Base-by-base conservation (phyloP, 2,329 filamentous ascomycete species). In the Biscogniauxia marginata region DNA sequence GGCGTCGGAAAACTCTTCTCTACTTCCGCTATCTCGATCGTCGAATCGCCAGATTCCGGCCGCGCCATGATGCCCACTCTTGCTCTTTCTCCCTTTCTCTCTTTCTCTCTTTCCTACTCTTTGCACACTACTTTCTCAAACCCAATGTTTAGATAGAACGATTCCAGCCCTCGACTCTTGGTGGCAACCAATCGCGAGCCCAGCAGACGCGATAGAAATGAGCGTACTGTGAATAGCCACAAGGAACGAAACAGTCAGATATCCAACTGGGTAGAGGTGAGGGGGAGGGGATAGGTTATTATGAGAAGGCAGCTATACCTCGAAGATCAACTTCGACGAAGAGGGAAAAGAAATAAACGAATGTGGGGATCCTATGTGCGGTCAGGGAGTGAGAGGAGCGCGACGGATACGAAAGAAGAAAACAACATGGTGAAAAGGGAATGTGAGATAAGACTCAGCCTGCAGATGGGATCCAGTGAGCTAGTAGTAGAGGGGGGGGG, bases 281-380 rank as follows among this genome's bases (percentile, higher is more conserved):
- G 30, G 44, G 43, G 21, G 47, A 24, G 34, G 51, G 52, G 50
- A 34, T 44, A 48, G 58, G 49, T 21, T 30, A 25, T 45, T 45
- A 53, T 49, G 20, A 54, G 65, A 63, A 53, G 63, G 65, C 65
- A 56, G 52, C 65, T 63, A 64, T 64, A 65, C 65, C 56, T 50
- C 59, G 66, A 68, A 69, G 67, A 55, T 70, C 67, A 67, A 69
- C 67, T 68, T 64, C 64, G 54, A 64, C 62, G 65, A 67, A 68
- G 44, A 34, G 56, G 63, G 64, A 67, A 68, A 45, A 34, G 56
- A 63, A 66, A 61, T 49, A 48, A 24, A 39, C 47, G 48, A 39
- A 47, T 19, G 46, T 20, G n/a, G 30, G 46, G 52, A 51, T 43
- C 51, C 20, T 18, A 21, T 25, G 46, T 46, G 24, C 13, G 24